phyloP scores from a whole-genome alignment of 179 eudicot genomes.

The Silene noctiflora region DNA sequence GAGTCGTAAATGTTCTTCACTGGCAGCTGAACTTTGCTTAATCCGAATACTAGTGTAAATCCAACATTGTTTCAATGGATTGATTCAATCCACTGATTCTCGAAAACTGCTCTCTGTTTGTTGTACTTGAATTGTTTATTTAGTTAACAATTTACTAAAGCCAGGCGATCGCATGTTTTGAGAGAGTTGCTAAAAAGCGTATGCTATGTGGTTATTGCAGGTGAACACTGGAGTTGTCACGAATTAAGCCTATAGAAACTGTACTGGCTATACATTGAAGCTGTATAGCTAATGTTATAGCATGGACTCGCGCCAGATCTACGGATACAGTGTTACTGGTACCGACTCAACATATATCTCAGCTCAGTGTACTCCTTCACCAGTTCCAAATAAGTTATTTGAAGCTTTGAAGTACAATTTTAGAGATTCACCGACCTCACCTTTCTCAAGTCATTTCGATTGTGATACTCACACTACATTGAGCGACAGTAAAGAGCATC shows the following conservation, averaged over 20 bases:
- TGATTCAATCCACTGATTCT: neutral
- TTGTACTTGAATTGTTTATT: neutral
- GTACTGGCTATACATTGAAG: slow-evolving; percentile 5
- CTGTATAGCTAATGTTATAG: slow-evolving; percentile 39
- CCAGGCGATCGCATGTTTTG: neutral
- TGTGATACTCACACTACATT: slow-evolving; percentile 39
- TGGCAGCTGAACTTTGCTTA: no score
- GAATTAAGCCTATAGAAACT: neutral
- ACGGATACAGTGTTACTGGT: slow-evolving; percentile 39
- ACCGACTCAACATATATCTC: slow-evolving; percentile 40
- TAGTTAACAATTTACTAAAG: neutral
- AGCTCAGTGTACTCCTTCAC: slow-evolving; percentile 34
- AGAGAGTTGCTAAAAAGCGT: neutral
- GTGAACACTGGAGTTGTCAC: slow-evolving; percentile 4
- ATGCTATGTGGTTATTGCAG: slow-evolving; percentile 21
- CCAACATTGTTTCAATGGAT: neutral
- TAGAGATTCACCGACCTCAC: slow-evolving; percentile 52
- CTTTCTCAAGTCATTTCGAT: slow-evolving; percentile 48
- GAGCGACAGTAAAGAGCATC: slow-evolving; percentile 55
- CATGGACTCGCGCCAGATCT: slow-evolving; percentile 60
- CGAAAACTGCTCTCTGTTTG: neutral
- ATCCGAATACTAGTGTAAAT: neutral
- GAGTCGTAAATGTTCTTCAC: neutral
- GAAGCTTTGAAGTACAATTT: slow-evolving; percentile 42
- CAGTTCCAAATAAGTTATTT: slow-evolving; percentile 38